These are phyloP conservation scores for Trypanosoma platydactyli DNA, from an alignment of 208 protist genomes.

Conservation along the genomic window DNA sequence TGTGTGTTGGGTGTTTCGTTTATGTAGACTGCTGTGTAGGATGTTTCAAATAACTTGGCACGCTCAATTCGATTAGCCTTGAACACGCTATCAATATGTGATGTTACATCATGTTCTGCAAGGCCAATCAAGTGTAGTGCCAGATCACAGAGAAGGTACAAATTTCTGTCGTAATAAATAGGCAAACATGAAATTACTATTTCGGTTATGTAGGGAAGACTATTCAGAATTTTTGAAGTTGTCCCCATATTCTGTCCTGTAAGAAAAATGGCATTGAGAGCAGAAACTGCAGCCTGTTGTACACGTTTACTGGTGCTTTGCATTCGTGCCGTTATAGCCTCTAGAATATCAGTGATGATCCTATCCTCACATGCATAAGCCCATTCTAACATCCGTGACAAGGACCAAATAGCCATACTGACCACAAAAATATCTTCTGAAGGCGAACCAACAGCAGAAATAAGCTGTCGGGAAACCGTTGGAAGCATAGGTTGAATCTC, in stretches of 20 bases:
- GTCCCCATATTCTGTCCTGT: slow-evolving; percentile 42
- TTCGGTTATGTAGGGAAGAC: slow-evolving; percentile 38
- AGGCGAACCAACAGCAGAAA: slow-evolving; percentile 39
- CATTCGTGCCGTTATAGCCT: slow-evolving; percentile 45
- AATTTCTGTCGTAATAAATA: slow-evolving; percentile 73
- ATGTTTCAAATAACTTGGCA: slow-evolving; percentile 59
- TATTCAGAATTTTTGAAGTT: slow-evolving; percentile 18
- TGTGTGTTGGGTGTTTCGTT: slow-evolving; percentile 52
- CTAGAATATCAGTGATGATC: slow-evolving; percentile 42
- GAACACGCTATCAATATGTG: slow-evolving; percentile 38
- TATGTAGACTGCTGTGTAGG: slow-evolving; percentile 63
- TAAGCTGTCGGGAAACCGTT: slow-evolving; percentile 46
- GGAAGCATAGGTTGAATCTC: slow-evolving; percentile 46
- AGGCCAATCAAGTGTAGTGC: slow-evolving; percentile 28
- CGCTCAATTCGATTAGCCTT: slow-evolving; percentile 42
- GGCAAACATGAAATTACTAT: slow-evolving; percentile 53
- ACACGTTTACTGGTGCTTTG: slow-evolving; percentile 80
- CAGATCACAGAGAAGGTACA: slow-evolving; percentile 66
- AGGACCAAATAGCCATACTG: slow-evolving; percentile 83
- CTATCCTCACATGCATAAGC: slow-evolving; percentile 22
- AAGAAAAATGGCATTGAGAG: slow-evolving; percentile 48
- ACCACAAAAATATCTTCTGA: slow-evolving; percentile 76
- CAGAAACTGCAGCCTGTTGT: slow-evolving; percentile 66
- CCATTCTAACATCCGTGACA: slow-evolving; percentile 71
- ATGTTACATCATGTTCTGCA: slow-evolving; percentile 22